Evolutionary conservation across 495 filamentous ascomycete genomes (phyloP), one percentile per base, ranked within the genome.

Genomic region (Penicillium riverlandense): DNA sequence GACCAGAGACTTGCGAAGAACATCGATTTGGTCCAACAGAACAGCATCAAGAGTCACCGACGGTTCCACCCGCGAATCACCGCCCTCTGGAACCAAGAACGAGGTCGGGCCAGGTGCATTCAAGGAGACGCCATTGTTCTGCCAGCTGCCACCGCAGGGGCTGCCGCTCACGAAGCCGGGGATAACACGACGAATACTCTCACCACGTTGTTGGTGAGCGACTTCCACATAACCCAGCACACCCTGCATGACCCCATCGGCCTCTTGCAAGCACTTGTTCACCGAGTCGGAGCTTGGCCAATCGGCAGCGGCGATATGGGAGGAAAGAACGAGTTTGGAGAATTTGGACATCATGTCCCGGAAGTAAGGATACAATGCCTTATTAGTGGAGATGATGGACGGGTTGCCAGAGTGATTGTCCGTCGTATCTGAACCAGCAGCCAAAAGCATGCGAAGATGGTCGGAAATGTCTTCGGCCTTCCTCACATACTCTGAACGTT

Each of bases 331-430:
- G 32, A 98, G 74, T 63, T 97, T 98, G 32, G 94, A 97, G 66
- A 97, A 97, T 53, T 92, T 87, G 6, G 92, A 97, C 92, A 98
- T 98, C 85, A 96, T 96, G 58, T 96, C 94, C 40, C 94, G 79
- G 65, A 96, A 98, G 67, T 97, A 89, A 28, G 94, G 92, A 55
- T 97, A 96, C 35, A 98, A 72, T 2, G 87, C 83, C 65, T 95
- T 95, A 65, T 98, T 98, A 7, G 89, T 90, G 7, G 88, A 92
- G 42, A 98, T 98, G 59, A 97, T 96, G n/a, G 92, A 97, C 28
- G 94, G 92, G 49, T 96, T 92, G 36, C 94, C 94, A 9, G 92
- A 98, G 61, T 98, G 92, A 54, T 97, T 97, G 60, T 98, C 92
- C 1, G 92, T 98, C 4, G 92, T 97, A 40, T 88, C 88, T 8